A percentile compares a stretch with the other conserved stretches of the same genome.
Conservation (phyloP, 352 stramenopile species). For the Pythium folliculosum region DNA sequence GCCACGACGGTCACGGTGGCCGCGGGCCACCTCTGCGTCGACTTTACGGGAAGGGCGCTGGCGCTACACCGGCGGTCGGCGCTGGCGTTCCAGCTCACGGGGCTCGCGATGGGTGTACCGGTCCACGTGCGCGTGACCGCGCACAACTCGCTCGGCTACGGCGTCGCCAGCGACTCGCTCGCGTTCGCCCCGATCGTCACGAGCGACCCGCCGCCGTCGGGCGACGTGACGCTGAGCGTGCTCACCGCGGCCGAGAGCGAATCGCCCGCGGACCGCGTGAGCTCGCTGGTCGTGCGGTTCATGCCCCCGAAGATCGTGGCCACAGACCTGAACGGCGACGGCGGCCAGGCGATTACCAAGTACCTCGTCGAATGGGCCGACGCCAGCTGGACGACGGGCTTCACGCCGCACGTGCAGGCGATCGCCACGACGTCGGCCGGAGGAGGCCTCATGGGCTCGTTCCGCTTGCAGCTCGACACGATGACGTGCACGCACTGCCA, state of each 20-base stretch:
- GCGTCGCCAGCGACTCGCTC: slow-evolving; percentile 60
- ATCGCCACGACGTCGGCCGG: slow-evolving; percentile 54
- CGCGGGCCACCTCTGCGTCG: slow-evolving; percentile 44
- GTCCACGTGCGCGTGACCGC: slow-evolving; percentile 91
- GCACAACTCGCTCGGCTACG: slow-evolving; percentile 93
- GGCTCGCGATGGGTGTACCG: slow-evolving; percentile 81
- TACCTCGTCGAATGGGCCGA: slow-evolving; percentile 95
- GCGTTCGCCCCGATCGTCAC: slow-evolving; percentile 82
- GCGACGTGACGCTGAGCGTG: slow-evolving; percentile 53
- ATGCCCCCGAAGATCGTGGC: slow-evolving; percentile 51
- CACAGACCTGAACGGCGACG: slow-evolving; percentile 77
- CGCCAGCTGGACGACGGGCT: slow-evolving; percentile 63
- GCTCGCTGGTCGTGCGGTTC: slow-evolving; percentile 87
- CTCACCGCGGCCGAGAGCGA: slow-evolving; percentile 49
- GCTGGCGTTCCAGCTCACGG: slow-evolving; percentile 78
- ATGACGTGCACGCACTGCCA: slow-evolving; percentile 77
- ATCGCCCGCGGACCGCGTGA: slow-evolving; percentile 57
- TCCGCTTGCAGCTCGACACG: slow-evolving; percentile 86
- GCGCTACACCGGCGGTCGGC: slow-evolving; percentile 54
- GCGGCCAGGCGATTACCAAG: slow-evolving; percentile 79
- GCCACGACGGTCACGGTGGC: slow-evolving; percentile 38
- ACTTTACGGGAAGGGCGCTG: slow-evolving; percentile 45
- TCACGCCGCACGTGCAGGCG: slow-evolving; percentile 60
- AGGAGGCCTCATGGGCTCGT: slow-evolving; percentile 56
- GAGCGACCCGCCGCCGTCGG: slow-evolving; percentile 84